These are phyloP conservation scores for Mercurialis annua DNA, from an alignment of 345 rosid species.

Conservation along the genomic window DNA sequence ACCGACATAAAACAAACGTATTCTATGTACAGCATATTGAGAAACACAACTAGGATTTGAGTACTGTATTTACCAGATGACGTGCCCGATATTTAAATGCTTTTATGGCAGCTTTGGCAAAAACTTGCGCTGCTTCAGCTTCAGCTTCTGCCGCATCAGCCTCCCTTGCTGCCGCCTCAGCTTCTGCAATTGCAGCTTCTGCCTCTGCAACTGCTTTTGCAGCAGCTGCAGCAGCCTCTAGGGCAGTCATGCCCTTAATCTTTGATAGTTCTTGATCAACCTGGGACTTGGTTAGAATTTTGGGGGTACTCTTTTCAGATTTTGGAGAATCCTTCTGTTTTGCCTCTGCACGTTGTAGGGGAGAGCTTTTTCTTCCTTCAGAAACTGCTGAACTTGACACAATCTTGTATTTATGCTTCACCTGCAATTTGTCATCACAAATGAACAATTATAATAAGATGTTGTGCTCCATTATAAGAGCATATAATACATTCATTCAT, in stretches of 20 bases:
- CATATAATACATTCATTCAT: background rate
- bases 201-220: conserved; percentile 96
- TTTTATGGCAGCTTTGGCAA: conserved; percentile 76
- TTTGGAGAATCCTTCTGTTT: conserved; percentile 46
- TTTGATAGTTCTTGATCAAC: conserved; percentile 51
- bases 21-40: background rate
- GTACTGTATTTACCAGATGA: conserved; percentile 37
- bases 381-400: conserved; percentile 36
- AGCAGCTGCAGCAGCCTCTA: conserved; percentile 91
- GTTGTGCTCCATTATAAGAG: background rate
- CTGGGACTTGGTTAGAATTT: conserved; percentile 47
- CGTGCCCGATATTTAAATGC: conserved; percentile 52
- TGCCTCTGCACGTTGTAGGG: conserved; percentile 50
- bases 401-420: conserved; percentile 74
- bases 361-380: conserved; percentile 44
- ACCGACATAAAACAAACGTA: background rate
- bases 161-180: conserved; percentile 92
- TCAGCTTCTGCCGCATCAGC: conserved; percentile 95
- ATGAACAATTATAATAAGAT: background rate
- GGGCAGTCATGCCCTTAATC: conserved; percentile 78
- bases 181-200: conserved; percentile 87
- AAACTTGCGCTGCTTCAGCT: conserved; percentile 90
- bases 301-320: conserved; percentile 42
- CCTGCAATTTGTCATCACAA: conserved; percentile 39
- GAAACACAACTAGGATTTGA: conserved; percentile 1